Percentiles rank a stretch among this genome's conserved stretches.
These are phyloP conservation scores for Epichloe uncinata DNA, from an alignment of 2,329 filamentous ascomycete genomes.

Conservation along the genomic window DNA sequence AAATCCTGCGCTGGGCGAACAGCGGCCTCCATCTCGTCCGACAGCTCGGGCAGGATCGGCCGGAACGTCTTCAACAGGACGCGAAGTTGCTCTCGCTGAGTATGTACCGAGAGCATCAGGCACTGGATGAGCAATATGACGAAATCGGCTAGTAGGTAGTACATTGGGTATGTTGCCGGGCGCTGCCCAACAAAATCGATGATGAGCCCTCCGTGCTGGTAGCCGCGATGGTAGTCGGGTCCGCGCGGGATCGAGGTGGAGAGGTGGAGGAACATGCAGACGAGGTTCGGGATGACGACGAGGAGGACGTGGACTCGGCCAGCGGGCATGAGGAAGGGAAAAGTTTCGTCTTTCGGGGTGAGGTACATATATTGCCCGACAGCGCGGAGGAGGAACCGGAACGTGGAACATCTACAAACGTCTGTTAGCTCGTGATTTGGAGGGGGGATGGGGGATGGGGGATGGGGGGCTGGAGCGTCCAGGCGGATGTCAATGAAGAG, in stretches of 20 bases:
- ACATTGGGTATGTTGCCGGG: conserved; percentile 42
- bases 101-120: conserved; percentile 49
- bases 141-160: conserved; percentile 42
- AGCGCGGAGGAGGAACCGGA: conserved; percentile 46
- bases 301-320: conserved; percentile 43
- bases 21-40: conserved; percentile 12
- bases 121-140: conserved; percentile 45
- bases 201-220: conserved; percentile 53
- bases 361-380: conserved; percentile 50
- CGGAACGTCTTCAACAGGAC: conserved; percentile 30
- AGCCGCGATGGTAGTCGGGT: conserved; percentile 49
- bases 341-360: conserved; percentile 45
- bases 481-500: neutral
- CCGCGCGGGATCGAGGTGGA: conserved; percentile 40
- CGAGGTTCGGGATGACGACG: conserved; percentile 42
- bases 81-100: conserved; percentile 44
- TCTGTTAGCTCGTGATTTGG: neutral
- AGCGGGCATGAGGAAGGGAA: conserved; percentile 41
- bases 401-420: conserved; percentile 44
- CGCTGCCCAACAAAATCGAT: conserved; percentile 57
- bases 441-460: no score
- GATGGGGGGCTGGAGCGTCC: neutral
- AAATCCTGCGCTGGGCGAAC: conserved; percentile 31
- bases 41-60: conserved; percentile 18
- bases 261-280: conserved; percentile 49